Evolutionary conservation across 257 asterid genomes (phyloP).

Genomic region (Mitragyna speciosa): DNA sequence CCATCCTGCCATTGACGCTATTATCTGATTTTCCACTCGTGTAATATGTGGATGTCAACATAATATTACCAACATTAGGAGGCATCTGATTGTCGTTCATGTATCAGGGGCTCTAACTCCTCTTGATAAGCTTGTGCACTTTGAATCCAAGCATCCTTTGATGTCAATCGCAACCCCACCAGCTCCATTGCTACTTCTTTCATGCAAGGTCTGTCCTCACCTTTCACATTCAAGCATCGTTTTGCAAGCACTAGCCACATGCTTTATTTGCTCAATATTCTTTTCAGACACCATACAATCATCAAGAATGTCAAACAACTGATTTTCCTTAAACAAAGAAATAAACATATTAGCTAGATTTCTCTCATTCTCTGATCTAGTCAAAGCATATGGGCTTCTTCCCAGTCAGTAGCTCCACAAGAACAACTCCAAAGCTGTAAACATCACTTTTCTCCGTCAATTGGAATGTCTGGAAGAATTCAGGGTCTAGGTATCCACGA

Average conservation of each 20-base stretch:
- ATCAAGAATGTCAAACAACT: slow-evolving; percentile 22
- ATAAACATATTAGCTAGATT: slow-evolving; percentile 29
- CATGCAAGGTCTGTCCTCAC: slow-evolving; percentile 43
- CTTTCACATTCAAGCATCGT: slow-evolving; percentile 32
- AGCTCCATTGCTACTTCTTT: slow-evolving; percentile 23
- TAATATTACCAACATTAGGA: too few species aligned
- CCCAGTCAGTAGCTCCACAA: slow-evolving; percentile 32
- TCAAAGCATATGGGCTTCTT: slow-evolving; percentile 22
- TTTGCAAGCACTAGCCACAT: slow-evolving; percentile 28
- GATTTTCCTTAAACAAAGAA: slow-evolving; percentile 2
- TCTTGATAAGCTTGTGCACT: too few species aligned
- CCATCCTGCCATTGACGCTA: too few species aligned
- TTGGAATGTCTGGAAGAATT: slow-evolving; percentile 29
- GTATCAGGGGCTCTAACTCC: too few species aligned
- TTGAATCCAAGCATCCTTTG: too few species aligned
- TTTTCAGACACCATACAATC: slow-evolving; percentile 13
- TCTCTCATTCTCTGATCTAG: slow-evolving; percentile 28
- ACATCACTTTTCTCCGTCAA: slow-evolving; percentile 38
- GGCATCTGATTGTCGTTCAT: too few species aligned
- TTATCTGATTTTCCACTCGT: too few species aligned
- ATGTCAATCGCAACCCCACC: too few species aligned
- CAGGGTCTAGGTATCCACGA: slow-evolving; percentile 36
- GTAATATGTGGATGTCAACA: too few species aligned
- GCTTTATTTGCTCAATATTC: background rate
- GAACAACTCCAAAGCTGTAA: slow-evolving; percentile 43